Evolutionary conservation across 345 rosid species (phyloP), one percentile per base, ranked within the genome.

Genomic region (Citrus australasica): DNA sequence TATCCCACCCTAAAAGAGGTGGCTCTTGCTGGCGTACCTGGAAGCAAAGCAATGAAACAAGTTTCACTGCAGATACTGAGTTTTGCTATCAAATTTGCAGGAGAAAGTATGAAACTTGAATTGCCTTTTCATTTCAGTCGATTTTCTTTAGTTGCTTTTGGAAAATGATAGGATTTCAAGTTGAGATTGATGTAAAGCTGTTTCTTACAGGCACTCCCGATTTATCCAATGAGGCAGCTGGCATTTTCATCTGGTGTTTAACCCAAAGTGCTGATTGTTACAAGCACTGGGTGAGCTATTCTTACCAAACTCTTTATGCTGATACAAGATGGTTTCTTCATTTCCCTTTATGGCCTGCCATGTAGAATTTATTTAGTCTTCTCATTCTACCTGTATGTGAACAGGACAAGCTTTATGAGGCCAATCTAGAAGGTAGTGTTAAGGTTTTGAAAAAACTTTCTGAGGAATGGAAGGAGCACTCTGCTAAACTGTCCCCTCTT

Each of bases 1-100:
- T 91, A 88, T 76, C 94, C 91, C 17, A 76, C 83, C 38, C 74
- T 92, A 22, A 91, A 88, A 78, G 93, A 89, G 78, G 92, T 92
- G 75, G 90, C 93, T 81, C 88, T 92, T 82, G 90, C 92, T 38
- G 97, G 97, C 16, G 82, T 90, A 35, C 67, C 83, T 7, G 92
- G 93, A 77, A 91, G 93, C 88, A 92, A 89, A 80, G 89, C 92
- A 68, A 91, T 92, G 94, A 88, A 87, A 85, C 97, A 90, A 88
- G 90, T 83, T 62, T 79, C 94, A 71, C 84, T 75, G 79, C 91
- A 89, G 80, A 92, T 88, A 66, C 81, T 88, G 83, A 86, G 76
- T 56, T 88, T 89, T 65, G 79, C 92, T 38, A 7, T 89, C 76
- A 88, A 83, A 82, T 86, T 87, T 5, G 93, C 91, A 1, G 94